Evolutionary conservation across 805 yeast genomes (phyloP), one percentile per base, ranked within the genome.

Genomic region (Lipomyces anomalus): DNA sequence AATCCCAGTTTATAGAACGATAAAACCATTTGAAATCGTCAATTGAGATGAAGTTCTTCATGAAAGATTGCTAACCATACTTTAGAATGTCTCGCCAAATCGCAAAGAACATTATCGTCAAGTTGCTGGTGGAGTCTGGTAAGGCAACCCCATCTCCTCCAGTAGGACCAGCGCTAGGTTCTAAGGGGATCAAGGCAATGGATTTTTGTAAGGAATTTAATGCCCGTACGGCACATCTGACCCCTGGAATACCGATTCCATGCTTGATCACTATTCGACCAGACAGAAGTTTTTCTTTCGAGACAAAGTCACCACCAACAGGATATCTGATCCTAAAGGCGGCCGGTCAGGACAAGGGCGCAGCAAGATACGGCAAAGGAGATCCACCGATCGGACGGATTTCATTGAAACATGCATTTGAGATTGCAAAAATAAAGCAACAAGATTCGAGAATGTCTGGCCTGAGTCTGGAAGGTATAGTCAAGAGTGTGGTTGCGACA

Each of bases 61-160:
- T 28, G 16, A 28, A 28, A 28, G 32, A 28, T 13, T 28, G 16
- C 13, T 28, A 28, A 28, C 16, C 13, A 28, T 28, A 28, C 16
- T n/a, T n/a, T n/a, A n/a, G n/a, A n/a, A n/a, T n/a, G n/a, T 23
- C 46, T 13, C 37, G 42, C 2, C 35, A 44, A 4, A 46, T 45
- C 20, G 18, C 53, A 28, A 84, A 79, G 63, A 82, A 79, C 63
- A 70, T 81, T 33, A 61, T 89, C 57, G 87, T 90, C 43, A 92
- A 90, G 66, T 76, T 90, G 50, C 80, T 90, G 41, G 97, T 90
- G 3, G 95, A 90, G 6, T 97, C 98, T 4, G 97, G 97, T 3
- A 85, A 88, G 64, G 98, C 98, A 0, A 92, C 97, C 1, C 97
- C 98, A 35, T 82, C 96, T 2, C 98, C 98, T 23, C 98, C 98